Evolutionary conservation across 106 monocot species (phyloP).

Genomic region (Dioscorea dumetorum): DNA sequence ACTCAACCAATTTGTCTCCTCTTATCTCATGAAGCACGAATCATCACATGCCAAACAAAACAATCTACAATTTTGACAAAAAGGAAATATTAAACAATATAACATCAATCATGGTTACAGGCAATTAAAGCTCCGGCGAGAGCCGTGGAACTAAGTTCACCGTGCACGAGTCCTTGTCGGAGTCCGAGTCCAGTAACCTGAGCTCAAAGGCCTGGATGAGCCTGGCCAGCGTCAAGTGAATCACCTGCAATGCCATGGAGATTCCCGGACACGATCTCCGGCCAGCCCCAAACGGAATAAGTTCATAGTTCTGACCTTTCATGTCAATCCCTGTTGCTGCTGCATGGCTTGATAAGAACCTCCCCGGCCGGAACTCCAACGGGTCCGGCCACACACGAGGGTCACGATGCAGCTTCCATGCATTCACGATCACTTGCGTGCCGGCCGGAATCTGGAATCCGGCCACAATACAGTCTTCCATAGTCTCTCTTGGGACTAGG

Average conservation of each 20-base stretch:
- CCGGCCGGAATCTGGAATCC: constrained; percentile 24
- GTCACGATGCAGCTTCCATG: constrained; percentile 32
- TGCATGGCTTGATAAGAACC: constrained; percentile 16
- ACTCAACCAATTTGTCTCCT: too few species aligned
- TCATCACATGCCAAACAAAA: too few species aligned
- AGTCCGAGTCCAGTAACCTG: too few species aligned
- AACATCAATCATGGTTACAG: not conserved
- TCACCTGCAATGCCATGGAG: constrained; percentile 23
- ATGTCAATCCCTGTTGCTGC: constrained; percentile 13
- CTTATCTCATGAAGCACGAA: too few species aligned
- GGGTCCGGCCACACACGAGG: constrained; percentile 26
- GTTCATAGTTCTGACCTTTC: constrained; percentile 29
- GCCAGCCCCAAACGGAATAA: constrained; percentile 37
- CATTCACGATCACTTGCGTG: constrained; percentile 24
- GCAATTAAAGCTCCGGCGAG: not conserved
- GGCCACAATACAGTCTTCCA: constrained; percentile 18
- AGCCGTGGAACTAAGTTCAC: too few species aligned
- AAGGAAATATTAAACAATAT: too few species aligned
- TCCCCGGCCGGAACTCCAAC: constrained; percentile 25
- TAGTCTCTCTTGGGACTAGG: constrained; percentile 22
- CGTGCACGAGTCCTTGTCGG: too few species aligned
- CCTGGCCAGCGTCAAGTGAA: constrained; percentile 23
- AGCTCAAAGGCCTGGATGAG: constrained; percentile 3
- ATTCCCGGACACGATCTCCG: constrained; percentile 35
- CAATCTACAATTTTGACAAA: too few species aligned